Conservation (phyloP, 176 grass and related monocot genomes). For the Chloris gayana region DNA sequence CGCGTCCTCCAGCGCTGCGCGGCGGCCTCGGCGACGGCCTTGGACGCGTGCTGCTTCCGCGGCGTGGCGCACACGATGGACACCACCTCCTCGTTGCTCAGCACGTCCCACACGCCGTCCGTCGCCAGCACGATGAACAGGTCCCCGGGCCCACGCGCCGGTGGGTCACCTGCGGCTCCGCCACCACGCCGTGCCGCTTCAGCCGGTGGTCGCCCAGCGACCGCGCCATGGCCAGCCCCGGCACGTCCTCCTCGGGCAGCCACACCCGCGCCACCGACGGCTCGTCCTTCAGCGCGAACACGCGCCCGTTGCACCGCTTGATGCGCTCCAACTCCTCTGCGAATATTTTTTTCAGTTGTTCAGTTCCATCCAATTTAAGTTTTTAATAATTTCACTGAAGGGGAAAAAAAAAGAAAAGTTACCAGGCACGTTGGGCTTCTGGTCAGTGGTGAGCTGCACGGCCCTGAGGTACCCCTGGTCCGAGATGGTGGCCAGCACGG, state of each 20-base stretch:
- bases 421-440: conserved; percentile 69
- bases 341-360: no score
- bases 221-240: conserved; percentile 84
- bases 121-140: conserved; percentile 76
- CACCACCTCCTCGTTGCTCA: conserved; percentile 87
- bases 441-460: conserved; percentile 80
- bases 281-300: conserved; percentile 77
- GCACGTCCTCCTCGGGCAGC: conserved; percentile 70
- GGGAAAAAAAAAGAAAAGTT: background rate
- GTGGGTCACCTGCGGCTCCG: conserved; percentile 63
- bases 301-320: conserved; percentile 61
- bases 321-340: conserved; percentile 89
- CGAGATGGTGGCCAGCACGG: conserved; percentile 70
- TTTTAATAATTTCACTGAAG: no score
- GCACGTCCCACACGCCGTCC: conserved; percentile 97
- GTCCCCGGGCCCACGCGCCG: conserved; percentile 52
- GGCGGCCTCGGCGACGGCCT: conserved; percentile 77
- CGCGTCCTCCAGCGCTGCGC: conserved; percentile 67
- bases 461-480: conserved; percentile 57
- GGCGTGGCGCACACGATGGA: conserved; percentile 67
- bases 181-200: conserved; percentile 75
- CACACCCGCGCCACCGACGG: conserved; percentile 67
- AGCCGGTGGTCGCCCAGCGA: conserved; percentile 75
- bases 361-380: background rate
- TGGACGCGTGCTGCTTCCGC: conserved; percentile 76